These are phyloP conservation scores for Linum tenue DNA, from an alignment of 345 rosid genomes.

Conservation along the genomic window DNA sequence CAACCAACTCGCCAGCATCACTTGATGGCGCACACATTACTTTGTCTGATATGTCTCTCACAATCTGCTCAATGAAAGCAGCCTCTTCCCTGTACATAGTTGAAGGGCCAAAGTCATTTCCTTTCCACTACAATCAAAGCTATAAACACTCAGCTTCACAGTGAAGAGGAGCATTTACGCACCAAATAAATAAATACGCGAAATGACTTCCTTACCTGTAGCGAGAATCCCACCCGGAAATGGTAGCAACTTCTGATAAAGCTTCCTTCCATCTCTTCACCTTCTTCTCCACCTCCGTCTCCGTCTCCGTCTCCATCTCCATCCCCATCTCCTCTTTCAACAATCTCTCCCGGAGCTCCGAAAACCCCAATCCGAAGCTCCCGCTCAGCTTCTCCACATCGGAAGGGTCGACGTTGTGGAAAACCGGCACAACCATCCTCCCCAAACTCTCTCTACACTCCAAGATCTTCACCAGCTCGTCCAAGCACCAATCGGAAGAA, in stretches of 20 bases:
- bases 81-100: conserved; percentile 3
- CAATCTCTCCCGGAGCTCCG: neutral
- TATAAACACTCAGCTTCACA: neutral
- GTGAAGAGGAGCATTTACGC: neutral
- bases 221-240: conserved; percentile 10
- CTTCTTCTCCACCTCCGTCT: neutral
- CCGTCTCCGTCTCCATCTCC: neutral
- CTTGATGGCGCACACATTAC: neutral
- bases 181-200: no score
- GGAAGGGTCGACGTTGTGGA: conserved; percentile 9
- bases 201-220: neutral
- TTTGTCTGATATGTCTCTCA: conserved; percentile 7
- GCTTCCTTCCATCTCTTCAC: conserved; percentile 12
- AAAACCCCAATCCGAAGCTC: neutral
- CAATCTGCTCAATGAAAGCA: neutral
- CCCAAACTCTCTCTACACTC: conserved; percentile 2
- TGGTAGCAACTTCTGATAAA: conserved; percentile 5
- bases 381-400: conserved; percentile 6
- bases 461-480: conserved; percentile 1
- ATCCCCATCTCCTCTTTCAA: neutral
- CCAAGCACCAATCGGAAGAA: neutral
- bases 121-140: neutral
- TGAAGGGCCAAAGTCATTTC: neutral
- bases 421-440: conserved; percentile 6
- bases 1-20: conserved; percentile 2